Percentiles rank a stretch among this genome's conserved stretches.
These are phyloP conservation scores for Stropharia rugosoannulata DNA, from an alignment of 768 basidiomycete genomes.

Conservation along the genomic window DNA sequence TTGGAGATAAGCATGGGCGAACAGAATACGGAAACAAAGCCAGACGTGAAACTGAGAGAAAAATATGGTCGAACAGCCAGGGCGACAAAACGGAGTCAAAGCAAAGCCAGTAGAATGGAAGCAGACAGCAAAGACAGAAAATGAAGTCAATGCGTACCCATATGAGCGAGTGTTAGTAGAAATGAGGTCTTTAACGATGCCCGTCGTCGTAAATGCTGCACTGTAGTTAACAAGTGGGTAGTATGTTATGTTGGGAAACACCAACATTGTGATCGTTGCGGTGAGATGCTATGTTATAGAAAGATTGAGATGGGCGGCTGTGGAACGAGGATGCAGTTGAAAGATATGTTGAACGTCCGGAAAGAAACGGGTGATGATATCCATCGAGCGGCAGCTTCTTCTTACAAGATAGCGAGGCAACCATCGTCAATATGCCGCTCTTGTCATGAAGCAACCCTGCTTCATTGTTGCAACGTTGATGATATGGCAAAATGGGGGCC, in stretches of 20 bases:
- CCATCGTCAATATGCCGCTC: no score
- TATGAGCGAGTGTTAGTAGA: conserved; percentile 1
- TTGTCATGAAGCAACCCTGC: no score
- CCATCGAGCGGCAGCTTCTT: not conserved
- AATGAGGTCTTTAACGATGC: not conserved
- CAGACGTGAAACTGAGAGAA: not conserved
- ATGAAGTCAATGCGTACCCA: not conserved
- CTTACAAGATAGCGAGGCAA: no score
- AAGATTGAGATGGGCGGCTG: conserved; percentile 7
- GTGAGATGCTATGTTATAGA: conserved; percentile 11
- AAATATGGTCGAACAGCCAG: not conserved
- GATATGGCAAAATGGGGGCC: not conserved
- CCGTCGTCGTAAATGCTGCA: not conserved
- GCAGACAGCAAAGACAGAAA: not conserved
- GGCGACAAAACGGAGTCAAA: no score
- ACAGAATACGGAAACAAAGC: not conserved
- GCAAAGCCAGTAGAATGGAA: no score
- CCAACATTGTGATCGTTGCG: not conserved
- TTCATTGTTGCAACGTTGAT: no score
- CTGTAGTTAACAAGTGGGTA: not conserved
- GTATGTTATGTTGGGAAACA: not conserved
- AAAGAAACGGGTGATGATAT: not conserved
- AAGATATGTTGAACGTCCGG: not conserved
- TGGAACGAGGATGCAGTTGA: conserved; percentile 6
- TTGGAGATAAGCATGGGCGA: not conserved